Evolutionary conservation across 305 asterid species (phyloP).

Genomic region (Fraxinus platypoda): DNA sequence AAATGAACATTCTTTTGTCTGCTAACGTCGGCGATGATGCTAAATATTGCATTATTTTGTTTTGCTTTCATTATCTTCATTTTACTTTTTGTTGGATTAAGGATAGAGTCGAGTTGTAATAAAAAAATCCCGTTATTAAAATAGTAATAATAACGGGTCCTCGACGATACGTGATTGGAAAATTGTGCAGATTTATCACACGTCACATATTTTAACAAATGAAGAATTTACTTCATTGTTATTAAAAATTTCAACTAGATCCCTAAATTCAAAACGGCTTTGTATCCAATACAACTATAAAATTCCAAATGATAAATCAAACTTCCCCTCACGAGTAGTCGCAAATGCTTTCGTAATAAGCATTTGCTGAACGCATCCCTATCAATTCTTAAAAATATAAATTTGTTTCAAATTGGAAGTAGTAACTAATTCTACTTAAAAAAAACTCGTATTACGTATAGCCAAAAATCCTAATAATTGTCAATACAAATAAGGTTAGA

Average conservation of each 20-base stretch:
- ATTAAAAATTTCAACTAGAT: no score
- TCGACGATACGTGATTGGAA: no score
- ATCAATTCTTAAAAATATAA: not conserved
- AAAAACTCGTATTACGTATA: not conserved
- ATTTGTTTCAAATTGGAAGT: not conserved
- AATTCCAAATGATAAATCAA: not conserved
- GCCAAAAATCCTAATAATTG: not conserved
- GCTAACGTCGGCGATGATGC: constrained; percentile 24
- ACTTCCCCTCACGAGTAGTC: not conserved
- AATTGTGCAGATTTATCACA: not conserved
- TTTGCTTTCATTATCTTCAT: not conserved
- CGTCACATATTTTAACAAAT: no score
- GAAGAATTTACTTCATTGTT: not conserved
- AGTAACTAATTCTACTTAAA: no score
- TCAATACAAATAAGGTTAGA: not conserved
- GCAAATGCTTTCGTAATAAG: no score
- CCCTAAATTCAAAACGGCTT: no score
- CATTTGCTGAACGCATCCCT: not conserved
- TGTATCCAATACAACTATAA: no score
- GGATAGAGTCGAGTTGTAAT: not conserved
- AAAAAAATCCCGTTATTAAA: no score
- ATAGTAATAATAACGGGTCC: not conserved
- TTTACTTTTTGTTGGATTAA: not conserved
- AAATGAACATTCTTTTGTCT: not conserved
- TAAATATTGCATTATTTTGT: not conserved